Conservation (phyloP, 1,139 yeast species). For the Yamadazyma oceani region DNA sequence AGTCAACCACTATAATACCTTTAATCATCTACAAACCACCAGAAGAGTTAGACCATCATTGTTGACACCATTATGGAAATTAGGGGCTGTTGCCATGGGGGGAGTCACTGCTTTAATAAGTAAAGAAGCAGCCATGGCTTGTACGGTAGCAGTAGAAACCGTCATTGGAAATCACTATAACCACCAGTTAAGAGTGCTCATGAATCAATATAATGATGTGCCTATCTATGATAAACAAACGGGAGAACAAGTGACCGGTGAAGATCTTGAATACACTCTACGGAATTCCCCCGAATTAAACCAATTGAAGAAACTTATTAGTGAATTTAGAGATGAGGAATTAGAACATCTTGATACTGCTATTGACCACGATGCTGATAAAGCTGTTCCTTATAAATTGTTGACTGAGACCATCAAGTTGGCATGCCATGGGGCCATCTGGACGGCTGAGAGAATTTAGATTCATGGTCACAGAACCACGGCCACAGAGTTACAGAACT, state of each 20-base stretch:
- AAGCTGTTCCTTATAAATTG: constrained; percentile 88
- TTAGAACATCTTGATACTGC: constrained; percentile 95
- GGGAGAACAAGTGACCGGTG: constrained; percentile 27
- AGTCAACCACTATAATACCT: constrained; percentile 82
- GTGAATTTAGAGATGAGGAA: constrained; percentile 89
- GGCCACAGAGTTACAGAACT: too few relatives aligned
- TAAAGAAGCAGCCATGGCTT: constrained; percentile 98
- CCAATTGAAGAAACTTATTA: constrained; percentile 60
- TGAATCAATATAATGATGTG: constrained; percentile 52
- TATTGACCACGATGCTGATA: constrained; percentile 83
- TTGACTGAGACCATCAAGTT: constrained; percentile 84
- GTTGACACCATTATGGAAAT: constrained; percentile 89
- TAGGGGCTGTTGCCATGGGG: constrained; percentile 87
- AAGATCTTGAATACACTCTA: constrained; percentile 24
- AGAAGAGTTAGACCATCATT: constrained; percentile 89
- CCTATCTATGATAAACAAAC: constrained; percentile 46
- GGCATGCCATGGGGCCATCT: constrained; percentile 84
- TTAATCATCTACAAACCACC: constrained; percentile 70
- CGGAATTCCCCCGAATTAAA: constrained; percentile 54
- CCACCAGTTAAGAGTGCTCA: constrained; percentile 76
- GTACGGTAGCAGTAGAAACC: constrained; percentile 98
- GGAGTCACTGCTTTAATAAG: constrained; percentile 82
- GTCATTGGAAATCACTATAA: constrained; percentile 97
- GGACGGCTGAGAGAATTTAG: constrained; percentile 82
- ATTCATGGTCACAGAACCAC: background rate